These are phyloP conservation scores for Castanea sativa DNA, from an alignment of 306 rosid genomes.

Conservation along the genomic window DNA sequence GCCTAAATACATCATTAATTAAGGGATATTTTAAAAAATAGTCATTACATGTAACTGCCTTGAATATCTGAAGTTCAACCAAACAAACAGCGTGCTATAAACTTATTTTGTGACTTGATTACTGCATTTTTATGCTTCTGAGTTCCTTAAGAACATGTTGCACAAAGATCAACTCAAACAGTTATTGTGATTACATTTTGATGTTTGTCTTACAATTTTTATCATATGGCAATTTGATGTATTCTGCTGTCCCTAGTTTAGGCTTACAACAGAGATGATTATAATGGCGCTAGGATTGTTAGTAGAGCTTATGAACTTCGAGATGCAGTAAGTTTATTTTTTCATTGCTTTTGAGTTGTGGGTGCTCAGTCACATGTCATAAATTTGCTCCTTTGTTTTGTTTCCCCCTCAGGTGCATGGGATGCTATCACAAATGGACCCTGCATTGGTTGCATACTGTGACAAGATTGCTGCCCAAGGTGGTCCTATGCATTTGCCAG, in stretches of 20 bases:
- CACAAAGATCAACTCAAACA: slow-evolving; percentile 3
- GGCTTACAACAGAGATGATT: slow-evolving; percentile 91
- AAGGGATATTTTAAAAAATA: neutral
- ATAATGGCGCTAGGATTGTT: slow-evolving; percentile 89
- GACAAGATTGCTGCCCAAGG: slow-evolving; percentile 90
- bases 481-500: slow-evolving; percentile 73
- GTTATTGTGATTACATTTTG: neutral
- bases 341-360: slow-evolving; percentile 15
- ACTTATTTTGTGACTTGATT: neutral
- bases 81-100: neutral
- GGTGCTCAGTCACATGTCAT: slow-evolving; percentile 15
- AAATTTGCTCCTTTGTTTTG: slow-evolving; percentile 16
- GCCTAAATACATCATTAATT: neutral
- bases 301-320: slow-evolving; percentile 94
- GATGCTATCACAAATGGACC: slow-evolving; percentile 98
- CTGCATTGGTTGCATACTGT: slow-evolving; percentile 75
- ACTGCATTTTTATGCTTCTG: neutral
- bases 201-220: neutral
- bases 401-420: slow-evolving; percentile 67
- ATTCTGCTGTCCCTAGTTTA: slow-evolving; percentile 36
- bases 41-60: neutral
- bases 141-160: neutral
- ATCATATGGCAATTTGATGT: slow-evolving; percentile 24
- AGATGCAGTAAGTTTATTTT: slow-evolving; percentile 63
- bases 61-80: neutral